Evolutionary conservation across 2,329 filamentous ascomycete species (phyloP), one percentile per base, ranked within the genome.

Genomic region (Leptographium radiaticola): DNA sequence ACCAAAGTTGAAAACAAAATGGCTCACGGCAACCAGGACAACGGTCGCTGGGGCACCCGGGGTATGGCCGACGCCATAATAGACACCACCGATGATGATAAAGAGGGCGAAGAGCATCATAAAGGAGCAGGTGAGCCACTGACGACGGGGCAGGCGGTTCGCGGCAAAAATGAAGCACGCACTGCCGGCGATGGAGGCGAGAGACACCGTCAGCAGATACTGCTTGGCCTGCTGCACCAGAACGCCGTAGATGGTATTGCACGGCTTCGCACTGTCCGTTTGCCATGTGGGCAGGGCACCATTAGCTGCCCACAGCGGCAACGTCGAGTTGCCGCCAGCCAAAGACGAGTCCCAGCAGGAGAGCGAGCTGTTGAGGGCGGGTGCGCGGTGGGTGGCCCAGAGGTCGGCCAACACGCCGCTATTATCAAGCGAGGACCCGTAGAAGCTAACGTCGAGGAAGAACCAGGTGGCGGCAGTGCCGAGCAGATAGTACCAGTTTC

Each of bases 1-100:
- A 74, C 74, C 75, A 63, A 79, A 75, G 58, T 79, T 79, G 59
- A 79, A 79, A 57, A 75, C 65, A 57, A 78, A 75, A 55, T 78
- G 74, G 43, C 74, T 75, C 15, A 79, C 63, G 16, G 76, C 75
- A 25, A 78, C 74, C 49, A 75, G 67, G 2, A 71, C 69, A 1
- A 79, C 70, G 2, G 74, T 79, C 13, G 69, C 70, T 1, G 71
- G 71, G 0, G 73, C 71, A 0, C 65, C 67, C 2, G 62, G 30
- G 11, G 65, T 66, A 34, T 70, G 71, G 46, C 70, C 68, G 1
- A 75, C 74, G 13, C 67, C 68, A 54, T 74, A 77, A 60, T 75
- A 77, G 10, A 76, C 69, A 30, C 70, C 71, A 7, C 75, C 75
- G 0, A 74, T 76, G 45, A 75, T 64, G 43, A 76, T 63, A 48